Evolutionary conservation across 2,329 filamentous ascomycete species (phyloP), one percentile per base, ranked within the genome.

Genomic region (Lachnellula suecica): DNA sequence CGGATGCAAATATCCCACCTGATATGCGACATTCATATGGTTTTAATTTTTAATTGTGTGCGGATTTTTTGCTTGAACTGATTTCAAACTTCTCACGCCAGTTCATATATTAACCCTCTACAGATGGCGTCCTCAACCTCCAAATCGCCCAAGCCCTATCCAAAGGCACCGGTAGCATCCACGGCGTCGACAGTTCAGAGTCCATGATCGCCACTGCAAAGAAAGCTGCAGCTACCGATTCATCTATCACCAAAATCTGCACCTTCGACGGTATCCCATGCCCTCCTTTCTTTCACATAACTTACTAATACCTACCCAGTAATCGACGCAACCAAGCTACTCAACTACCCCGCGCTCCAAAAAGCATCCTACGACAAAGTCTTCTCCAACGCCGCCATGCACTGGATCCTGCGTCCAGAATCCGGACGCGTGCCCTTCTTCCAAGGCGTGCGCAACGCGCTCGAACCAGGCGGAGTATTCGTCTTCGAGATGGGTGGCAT

Each of bases 401-500:
- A 65, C 68, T 87, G 84, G 84, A 83, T 87, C 63, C 73, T 90
- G 7, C 71, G 78, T 0, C 53, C 56, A 4, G 66, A 71, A 24
- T 55, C 68, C 0, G 59, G 63, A 0, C 75, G 81, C 9, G 58
- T 67, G 3, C 62, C 66, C 24, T 80, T 86, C 66, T 84, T 89
- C 62, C 59, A 62, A 7, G 78, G 74, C 35, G 74, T 83, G 3
- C 70, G 77, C 54, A 69, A 69, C 8, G 72, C 78, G 1, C 74
- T 89, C 2, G 74, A 71, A 29, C 77, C 79, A 0, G 77, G 76
- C 10, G 86, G 83, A 2, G 62, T 61, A 0, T 84, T 89, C 53
- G 77, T 79, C 9, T 88, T 89, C 61, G 87, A 90, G 68, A 86
- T 86, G 82, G 86, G 87, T 47, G 86, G 85, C 0, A 76, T 84